These are phyloP conservation scores for Allomyces macrogynus DNA, from an alignment of 192 early-diverging fungal species.

Conservation along the genomic window DNA sequence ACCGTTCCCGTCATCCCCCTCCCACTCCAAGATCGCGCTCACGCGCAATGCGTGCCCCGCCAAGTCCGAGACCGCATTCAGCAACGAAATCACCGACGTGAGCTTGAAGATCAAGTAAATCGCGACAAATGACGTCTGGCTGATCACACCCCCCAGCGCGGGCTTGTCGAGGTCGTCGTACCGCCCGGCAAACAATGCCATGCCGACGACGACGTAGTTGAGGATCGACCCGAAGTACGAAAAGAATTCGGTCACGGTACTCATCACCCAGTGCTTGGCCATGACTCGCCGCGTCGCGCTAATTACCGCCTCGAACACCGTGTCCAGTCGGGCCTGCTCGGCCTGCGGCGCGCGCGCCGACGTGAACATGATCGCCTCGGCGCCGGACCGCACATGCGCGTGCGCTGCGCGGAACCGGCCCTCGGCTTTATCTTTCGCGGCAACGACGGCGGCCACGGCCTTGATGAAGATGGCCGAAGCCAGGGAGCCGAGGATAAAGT, in stretches of 20 bases:
- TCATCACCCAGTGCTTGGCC: background rate
- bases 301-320: background rate
- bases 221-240: background rate
- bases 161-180: background rate
- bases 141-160: background rate
- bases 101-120: background rate
- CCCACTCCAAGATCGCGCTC: background rate
- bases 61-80: background rate
- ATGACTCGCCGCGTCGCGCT: background rate
- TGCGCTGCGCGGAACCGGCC: background rate
- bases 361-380: background rate
- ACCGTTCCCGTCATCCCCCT: too few species aligned
- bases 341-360: too few species aligned
- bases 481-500: background rate
- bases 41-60: background rate
- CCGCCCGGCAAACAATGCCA: background rate
- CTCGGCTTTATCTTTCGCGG: background rate
- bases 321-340: background rate
- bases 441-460: background rate
- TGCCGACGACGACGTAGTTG: background rate
- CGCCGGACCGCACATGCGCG: background rate
- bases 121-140: background rate
- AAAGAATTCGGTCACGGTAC: background rate
- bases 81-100: background rate
- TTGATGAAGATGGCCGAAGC: background rate